Evolutionary conservation across 768 basidiomycete genomes (phyloP), one percentile per base, ranked within the genome.

Genomic region (Pisolithus marmoratus): DNA sequence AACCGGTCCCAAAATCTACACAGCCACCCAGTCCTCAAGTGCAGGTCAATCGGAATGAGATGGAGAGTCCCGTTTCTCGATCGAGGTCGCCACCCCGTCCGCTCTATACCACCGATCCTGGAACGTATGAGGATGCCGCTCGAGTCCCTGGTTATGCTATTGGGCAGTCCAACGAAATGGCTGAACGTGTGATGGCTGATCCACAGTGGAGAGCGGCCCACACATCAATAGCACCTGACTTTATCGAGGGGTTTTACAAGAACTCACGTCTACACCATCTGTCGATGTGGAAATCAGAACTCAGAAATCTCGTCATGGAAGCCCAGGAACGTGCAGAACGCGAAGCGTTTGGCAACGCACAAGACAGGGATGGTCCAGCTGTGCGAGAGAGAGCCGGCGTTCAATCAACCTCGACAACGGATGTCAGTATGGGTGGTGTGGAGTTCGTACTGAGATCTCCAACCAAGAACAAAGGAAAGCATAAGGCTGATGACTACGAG

Each of bases 251-350:
- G 0, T 95, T 83, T 63, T 84, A 83, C 69, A 81, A 81, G 63
- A 87, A 96, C 62, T 92, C 88, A 1, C 85, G 96, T 2, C 73
- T 99, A n/a, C 96, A 99, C 59, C 87, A 94, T 61, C 69, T 99
- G 11, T 84, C 89, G 5, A 86, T 83, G 2, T 95, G 91, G 90
- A 99, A 98, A 67, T 80, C 89, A 0, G 94, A 98, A 61, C 75
- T 97, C 37, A 85, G 84, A 60, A 72, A 75, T 15, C 77, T 96
- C 8, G 89, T 96, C 1, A 75, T 80, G 17, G 80, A 88, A 61
- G 90, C 94, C 0, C 89, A 90, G 60, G 83, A 84, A 56, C 78
- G 78, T 8, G 81, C 80, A 0, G 87, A 90, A 62, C 65, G 59
- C 14, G 70, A 65, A 1, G 57, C 57, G 4, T 38, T 53, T 0